These are phyloP conservation scores for Ascochyta rabiei DNA, from an alignment of 2,329 filamentous ascomycete genomes.

Conservation along the genomic window DNA sequence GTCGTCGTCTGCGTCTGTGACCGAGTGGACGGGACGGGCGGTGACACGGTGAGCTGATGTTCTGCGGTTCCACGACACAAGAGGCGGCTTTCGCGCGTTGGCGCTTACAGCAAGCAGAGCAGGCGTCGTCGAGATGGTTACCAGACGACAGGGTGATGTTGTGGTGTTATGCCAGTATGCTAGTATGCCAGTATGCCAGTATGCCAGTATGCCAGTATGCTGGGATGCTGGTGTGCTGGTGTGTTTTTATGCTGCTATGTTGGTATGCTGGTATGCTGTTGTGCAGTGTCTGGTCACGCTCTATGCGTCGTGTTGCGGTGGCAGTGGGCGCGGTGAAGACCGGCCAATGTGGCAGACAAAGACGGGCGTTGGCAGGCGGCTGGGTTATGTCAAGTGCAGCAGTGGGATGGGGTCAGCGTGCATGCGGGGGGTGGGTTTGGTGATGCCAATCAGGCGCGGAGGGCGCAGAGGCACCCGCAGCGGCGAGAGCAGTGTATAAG, in stretches of 20 bases:
- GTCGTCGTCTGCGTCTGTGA: neutral
- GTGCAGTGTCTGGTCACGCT: neutral
- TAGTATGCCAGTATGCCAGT: too few relatives aligned
- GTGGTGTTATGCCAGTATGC: too few relatives aligned
- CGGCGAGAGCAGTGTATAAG: constrained; percentile 43
- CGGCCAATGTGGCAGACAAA: constrained; percentile 4
- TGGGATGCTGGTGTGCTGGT: too few relatives aligned
- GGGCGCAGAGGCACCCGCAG: constrained; percentile 32
- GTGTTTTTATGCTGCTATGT: too few relatives aligned
- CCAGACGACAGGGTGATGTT: neutral
- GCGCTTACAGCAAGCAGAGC: constrained; percentile 19
- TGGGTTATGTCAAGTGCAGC: neutral
- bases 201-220: too few relatives aligned
- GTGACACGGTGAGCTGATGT: constrained; percentile 19
- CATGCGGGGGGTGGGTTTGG: constrained; percentile 21
- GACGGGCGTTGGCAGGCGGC: neutral
- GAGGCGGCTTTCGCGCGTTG: constrained; percentile 30
- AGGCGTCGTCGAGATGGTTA: constrained; percentile 1
- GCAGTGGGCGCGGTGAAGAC: constrained; percentile 2
- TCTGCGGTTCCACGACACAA: constrained; percentile 23
- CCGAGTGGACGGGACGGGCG: constrained; percentile 12
- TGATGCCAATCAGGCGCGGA: constrained; percentile 31
- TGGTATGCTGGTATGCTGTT: too few relatives aligned
- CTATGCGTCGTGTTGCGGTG: constrained; percentile 2
- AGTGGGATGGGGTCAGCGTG: too few relatives aligned